Percentiles rank a stretch among this genome's conserved stretches.
Conservation (phyloP, 2,329 filamentous ascomycete genomes). For the Neoarthrinium moseri region DNA sequence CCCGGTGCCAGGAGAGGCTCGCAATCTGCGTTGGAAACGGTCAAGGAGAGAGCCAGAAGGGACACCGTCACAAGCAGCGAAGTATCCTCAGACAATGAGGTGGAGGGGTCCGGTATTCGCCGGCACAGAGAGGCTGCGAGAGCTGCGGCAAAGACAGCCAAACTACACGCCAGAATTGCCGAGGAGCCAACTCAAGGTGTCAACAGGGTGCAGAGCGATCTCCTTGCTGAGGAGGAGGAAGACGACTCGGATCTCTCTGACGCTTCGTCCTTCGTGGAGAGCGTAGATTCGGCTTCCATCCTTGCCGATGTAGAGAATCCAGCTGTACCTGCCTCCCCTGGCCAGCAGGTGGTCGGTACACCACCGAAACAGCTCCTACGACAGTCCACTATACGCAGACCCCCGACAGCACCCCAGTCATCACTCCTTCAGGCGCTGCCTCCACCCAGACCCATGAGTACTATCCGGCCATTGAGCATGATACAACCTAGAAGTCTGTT, state of each 20-base stretch:
- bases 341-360: constrained; percentile 61
- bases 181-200: constrained; percentile 45
- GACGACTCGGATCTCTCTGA: constrained; percentile 59
- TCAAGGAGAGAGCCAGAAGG: constrained; percentile 67
- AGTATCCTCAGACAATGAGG: constrained; percentile 79
- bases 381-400: constrained; percentile 64
- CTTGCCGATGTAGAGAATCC: constrained; percentile 63
- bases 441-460: constrained; percentile 66
- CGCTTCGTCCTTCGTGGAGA: constrained; percentile 66
- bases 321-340: constrained; percentile 52
- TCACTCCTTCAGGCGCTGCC: constrained; percentile 65
- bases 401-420: constrained; percentile 53
- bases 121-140: constrained; percentile 61
- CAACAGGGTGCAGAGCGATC: constrained; percentile 45
- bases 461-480: constrained; percentile 64
- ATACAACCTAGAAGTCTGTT: constrained; percentile 69
- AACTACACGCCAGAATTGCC: constrained; percentile 52
- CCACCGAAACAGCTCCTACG: constrained; percentile 59
- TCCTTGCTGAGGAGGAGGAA: constrained; percentile 58
- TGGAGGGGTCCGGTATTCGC: constrained; percentile 66
- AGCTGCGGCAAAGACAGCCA: constrained; percentile 53
- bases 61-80: constrained; percentile 83
- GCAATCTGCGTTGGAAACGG: constrained; percentile 67
- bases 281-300: constrained; percentile 70
- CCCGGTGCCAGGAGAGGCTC: constrained; percentile 61